Evolutionary conservation across 2,329 filamentous ascomycete species (phyloP).

Genomic region (Ophiostoma montium): DNA sequence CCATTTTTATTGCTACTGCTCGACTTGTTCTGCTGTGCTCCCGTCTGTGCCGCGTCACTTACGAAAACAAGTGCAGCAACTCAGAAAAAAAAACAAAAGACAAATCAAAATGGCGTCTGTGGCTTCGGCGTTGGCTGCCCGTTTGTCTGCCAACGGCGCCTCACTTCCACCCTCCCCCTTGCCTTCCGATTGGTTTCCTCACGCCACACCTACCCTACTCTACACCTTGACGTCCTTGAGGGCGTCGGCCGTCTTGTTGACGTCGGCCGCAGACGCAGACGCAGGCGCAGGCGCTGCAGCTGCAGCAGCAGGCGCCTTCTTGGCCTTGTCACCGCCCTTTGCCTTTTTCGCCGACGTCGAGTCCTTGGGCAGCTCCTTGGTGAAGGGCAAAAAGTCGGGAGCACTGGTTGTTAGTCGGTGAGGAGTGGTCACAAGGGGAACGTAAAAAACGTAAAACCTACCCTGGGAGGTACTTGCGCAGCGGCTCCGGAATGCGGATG

Average conservation of each 20-base stretch:
- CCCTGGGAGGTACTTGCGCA: constrained; percentile 83
- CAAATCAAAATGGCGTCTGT: background rate
- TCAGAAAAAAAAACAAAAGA: background rate
- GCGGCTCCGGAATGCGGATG: constrained; percentile 63
- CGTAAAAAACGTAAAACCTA: constrained; percentile 6
- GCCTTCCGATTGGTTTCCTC: background rate
- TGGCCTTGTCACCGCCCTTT: constrained; percentile 13
- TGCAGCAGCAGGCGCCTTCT: constrained; percentile 15
- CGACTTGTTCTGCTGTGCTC: too few species aligned
- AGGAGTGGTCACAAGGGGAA: too few species aligned
- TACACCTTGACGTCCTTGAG: constrained; percentile 18
- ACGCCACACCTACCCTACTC: background rate
- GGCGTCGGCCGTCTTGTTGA: constrained; percentile 17
- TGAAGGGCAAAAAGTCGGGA: constrained; percentile 78
- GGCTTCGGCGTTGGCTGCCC: constrained; percentile 3
- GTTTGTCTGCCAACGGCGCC: constrained; percentile 1
- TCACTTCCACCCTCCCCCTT: too few species aligned
- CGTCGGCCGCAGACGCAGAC: constrained; percentile 10
- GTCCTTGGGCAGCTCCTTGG: constrained; percentile 72
- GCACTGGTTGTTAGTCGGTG: constrained; percentile 22
- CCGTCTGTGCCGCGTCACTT: too few species aligned
- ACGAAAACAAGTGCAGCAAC: constrained; percentile 1
- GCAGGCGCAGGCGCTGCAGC: constrained; percentile 12
- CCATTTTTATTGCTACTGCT: too few species aligned
- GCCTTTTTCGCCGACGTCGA: constrained; percentile 16